Evolutionary conservation across 2,329 filamentous ascomycete species (phyloP), one percentile per base, ranked within the genome.

Genomic region (Fusarium coicis): DNA sequence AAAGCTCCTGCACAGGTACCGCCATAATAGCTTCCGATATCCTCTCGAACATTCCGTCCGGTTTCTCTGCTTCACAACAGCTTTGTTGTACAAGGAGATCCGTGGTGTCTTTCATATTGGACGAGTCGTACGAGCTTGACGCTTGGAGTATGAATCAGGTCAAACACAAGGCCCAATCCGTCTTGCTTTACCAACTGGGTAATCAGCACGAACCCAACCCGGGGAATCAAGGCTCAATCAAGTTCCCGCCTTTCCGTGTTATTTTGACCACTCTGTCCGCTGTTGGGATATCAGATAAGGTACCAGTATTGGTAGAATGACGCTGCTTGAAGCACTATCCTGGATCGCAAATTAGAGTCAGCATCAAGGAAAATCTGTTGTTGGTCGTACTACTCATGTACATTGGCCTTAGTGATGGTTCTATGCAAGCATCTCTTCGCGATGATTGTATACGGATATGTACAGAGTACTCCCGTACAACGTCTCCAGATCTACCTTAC

Each of bases 151-250:
- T 65, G 26, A 54, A 66, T 60, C 32, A 59, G 44, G 52, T 37
- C 46, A 43, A 44, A 34, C 36, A 26, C n/a, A 47, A 53, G n/a
- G 39, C 50, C 39, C 49, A 43, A 73, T 58, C n/a, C 67, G 57
- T 60, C 52, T 71, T 71, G 54, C n/a, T 67, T 58, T 62, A 73
- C 70, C 44, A 46, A 57, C 47, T 70, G 42, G 57, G 61, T 43
- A 71, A 73, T 67, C 36, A 55, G 40, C 55, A 67, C 66, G 66
- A 70, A 54, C n/a, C 37, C 32, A 70, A 61, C n/a, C 34, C 32
- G 28, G 52, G 58, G 39, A 49, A 23, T 23, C n/a, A 23, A 40
- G 30, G 28, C 43, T 49, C 26, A 23, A 12, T 23, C 53, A 19
- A 56, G 40, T 34, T 50, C 42, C 56, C 10, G 36, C 39, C 28